These are phyloP conservation scores for Xylaria sp. DNA, from an alignment of 2,329 filamentous ascomycete species.

Conservation along the genomic window DNA sequence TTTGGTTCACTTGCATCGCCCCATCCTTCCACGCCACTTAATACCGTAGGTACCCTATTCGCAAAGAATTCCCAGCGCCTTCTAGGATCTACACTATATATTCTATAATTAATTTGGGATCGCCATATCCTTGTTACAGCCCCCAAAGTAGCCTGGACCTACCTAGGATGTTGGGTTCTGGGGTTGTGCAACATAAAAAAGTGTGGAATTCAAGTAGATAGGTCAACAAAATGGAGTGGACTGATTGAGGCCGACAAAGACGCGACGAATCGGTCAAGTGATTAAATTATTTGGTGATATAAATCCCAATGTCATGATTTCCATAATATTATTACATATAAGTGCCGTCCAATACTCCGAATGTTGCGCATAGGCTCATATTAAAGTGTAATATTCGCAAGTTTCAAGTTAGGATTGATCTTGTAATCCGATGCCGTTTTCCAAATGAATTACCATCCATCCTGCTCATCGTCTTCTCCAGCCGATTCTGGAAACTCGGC, in stretches of 20 bases:
- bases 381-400: not conserved
- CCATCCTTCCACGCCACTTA: not conserved
- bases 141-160: not conserved
- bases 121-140: not conserved
- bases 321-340: not conserved
- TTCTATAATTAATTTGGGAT: conserved; percentile 8
- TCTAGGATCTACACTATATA: not conserved
- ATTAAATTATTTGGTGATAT: not conserved
- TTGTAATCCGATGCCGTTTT: too few relatives aligned
- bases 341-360: not conserved
- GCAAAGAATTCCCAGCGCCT: not conserved
- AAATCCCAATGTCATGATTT: not conserved
- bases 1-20: not conserved
- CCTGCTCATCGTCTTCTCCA: conserved; percentile 26
- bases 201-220: not conserved
- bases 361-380: not conserved
- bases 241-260: not conserved
- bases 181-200: not conserved
- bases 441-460: conserved; percentile 19
- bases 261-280: not conserved
- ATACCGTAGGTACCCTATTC: not conserved
- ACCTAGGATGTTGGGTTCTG: not conserved
- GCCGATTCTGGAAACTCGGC: conserved; percentile 34
- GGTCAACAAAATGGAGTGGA: not conserved
- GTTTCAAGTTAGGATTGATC: not conserved